These are phyloP conservation scores for Reticulomyxa filosa DNA, from an alignment of 78 protist genomes.

Conservation along the genomic window DNA sequence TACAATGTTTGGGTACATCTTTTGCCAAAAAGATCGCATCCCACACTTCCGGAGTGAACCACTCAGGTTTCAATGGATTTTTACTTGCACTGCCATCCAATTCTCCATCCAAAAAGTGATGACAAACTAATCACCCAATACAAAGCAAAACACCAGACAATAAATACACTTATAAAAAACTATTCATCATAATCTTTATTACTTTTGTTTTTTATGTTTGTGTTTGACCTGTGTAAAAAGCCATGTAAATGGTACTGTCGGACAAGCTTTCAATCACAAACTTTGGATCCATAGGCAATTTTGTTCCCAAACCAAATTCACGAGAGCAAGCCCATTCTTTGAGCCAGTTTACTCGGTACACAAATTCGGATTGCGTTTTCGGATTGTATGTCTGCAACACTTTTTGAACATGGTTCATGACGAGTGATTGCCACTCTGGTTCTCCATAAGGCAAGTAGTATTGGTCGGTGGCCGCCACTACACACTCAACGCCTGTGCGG, in stretches of 20 bases:
- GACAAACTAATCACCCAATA: too few relatives aligned
- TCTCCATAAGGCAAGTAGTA: conserved; percentile 95
- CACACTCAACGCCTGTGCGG: conserved; percentile 89
- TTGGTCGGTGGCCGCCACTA: conserved; percentile 84
- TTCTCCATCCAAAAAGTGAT: too few relatives aligned
- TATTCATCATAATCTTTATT: too few relatives aligned
- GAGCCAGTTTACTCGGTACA: conserved; percentile 41
- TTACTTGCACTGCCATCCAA: too few relatives aligned
- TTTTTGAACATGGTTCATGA: conserved; percentile 13
- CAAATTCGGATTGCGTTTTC: conserved; percentile 19
- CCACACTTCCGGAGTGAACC: background rate
- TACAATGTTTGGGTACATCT: too few relatives aligned
- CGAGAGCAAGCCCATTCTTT: conserved; percentile 97
- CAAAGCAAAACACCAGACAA: background rate
- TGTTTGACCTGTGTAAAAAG: conserved; percentile 96
- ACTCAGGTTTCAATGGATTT: background rate
- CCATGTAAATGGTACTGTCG: conserved; percentile 99
- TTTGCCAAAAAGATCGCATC: too few relatives aligned
- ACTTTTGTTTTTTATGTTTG: too few relatives aligned
- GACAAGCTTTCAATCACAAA: conserved; percentile 92
- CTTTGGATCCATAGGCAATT: conserved; percentile 71
- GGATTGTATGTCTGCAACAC: conserved; percentile 26
- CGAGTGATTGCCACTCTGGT: conserved; percentile 53
- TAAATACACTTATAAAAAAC: background rate
- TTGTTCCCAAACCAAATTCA: conserved; percentile 90